These are phyloP conservation scores for Ordospora pajunii DNA, from an alignment of 371 early-diverging fungal species.

Conservation along the genomic window DNA sequence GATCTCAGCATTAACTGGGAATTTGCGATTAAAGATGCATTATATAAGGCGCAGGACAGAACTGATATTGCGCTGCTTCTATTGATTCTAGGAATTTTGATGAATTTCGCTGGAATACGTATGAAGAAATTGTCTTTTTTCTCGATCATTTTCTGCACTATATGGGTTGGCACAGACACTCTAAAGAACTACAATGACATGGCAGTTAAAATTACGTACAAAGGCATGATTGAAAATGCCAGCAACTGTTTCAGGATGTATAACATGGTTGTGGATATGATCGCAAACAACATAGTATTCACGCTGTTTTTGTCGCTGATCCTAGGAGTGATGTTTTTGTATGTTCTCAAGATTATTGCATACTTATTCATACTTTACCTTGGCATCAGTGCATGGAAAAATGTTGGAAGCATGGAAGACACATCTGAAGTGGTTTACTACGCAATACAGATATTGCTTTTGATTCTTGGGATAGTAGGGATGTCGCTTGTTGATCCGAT, in stretches of 20 bases:
- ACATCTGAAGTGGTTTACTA: not conserved
- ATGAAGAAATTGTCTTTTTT: not conserved
- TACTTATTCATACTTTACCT: not conserved
- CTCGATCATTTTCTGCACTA: not conserved
- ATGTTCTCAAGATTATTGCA: not conserved
- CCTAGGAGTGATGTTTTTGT: constrained; percentile 1
- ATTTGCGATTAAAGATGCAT: too few relatives aligned
- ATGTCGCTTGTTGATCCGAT: not conserved
- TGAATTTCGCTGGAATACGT: constrained; percentile 1
- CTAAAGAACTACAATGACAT: not conserved
- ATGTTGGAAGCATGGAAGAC: not conserved
- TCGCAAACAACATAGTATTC: not conserved
- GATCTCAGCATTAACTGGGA: too few relatives aligned
- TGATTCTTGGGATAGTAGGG: not conserved
- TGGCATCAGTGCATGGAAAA: not conserved
- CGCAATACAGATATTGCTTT: not conserved
- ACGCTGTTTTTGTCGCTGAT: not conserved
- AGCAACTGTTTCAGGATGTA: not conserved
- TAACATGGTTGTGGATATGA: not conserved
- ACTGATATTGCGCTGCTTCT: not conserved
- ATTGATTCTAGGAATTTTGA: not conserved
- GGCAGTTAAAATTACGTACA: not conserved
- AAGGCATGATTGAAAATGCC: not conserved
- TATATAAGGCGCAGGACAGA: not conserved
- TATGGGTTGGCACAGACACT: not conserved